Percentiles rank a stretch among this genome's conserved stretches.
phyloP scores from a whole-genome alignment of 805 yeast genomes.

The Lipomyces yamanashiensis region DNA sequence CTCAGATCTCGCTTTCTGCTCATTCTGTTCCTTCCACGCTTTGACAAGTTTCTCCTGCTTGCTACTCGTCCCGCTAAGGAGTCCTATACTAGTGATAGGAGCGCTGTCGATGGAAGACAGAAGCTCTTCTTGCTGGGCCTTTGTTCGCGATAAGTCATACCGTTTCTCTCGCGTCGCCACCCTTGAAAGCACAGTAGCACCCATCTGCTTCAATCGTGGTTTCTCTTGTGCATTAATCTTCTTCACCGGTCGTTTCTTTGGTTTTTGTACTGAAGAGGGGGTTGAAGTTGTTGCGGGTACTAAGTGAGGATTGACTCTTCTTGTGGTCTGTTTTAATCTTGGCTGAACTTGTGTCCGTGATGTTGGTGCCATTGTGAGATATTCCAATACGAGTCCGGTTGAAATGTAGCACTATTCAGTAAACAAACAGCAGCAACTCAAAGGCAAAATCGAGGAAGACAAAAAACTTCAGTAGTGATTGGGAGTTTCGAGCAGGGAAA shows the following conservation, averaged over 20 bases:
- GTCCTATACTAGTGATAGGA: not conserved
- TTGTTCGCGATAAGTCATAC: not conserved
- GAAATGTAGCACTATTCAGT: not conserved
- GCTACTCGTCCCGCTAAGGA: not conserved
- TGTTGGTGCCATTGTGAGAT: constrained; percentile 8
- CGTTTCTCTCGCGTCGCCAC: not conserved
- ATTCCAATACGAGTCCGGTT: not conserved
- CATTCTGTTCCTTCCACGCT: not conserved
- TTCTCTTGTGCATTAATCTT: not conserved
- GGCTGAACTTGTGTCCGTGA: not conserved
- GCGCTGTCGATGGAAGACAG: not conserved
- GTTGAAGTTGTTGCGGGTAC: not conserved
- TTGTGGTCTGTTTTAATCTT: not conserved
- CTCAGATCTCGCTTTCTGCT: not conserved
- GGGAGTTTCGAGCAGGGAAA: not conserved
- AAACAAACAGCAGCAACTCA: too few species aligned
- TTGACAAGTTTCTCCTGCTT: constrained; percentile 3
- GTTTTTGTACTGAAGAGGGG: not conserved
- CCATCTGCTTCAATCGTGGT: too few species aligned
- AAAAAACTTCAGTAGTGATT: not conserved
- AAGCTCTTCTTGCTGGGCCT: constrained; percentile 5
- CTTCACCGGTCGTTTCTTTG: not conserved
- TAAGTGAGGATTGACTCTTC: not conserved
- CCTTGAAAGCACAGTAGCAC: too few species aligned
- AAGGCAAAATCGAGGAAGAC: too few species aligned